Conservation (phyloP, 257 asterid genomes). For the Plantago major region DNA sequence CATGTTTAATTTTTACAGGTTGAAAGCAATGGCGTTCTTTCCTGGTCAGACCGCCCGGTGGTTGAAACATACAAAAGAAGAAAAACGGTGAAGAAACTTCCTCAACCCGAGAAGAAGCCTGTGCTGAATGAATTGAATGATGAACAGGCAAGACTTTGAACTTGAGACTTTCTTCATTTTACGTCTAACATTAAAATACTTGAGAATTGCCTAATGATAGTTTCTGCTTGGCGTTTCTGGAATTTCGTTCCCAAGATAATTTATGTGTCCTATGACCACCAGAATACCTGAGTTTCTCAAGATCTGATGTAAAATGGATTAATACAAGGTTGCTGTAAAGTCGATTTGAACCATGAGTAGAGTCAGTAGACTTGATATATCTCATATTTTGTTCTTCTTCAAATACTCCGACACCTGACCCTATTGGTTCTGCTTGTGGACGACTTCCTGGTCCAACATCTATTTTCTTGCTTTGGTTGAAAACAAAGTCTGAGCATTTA, state of each 20-base stretch:
- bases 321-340: neutral
- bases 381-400: neutral
- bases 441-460: neutral
- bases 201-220: neutral
- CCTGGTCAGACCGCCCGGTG: conserved; percentile 36
- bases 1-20: conserved; percentile 45
- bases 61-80: conserved; percentile 33
- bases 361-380: neutral
- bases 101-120: conserved; percentile 41
- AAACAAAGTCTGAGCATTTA: no score
- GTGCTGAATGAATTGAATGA: conserved; percentile 54
- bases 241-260: neutral
- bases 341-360: neutral
- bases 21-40: conserved; percentile 71
- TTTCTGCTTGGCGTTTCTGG: neutral
- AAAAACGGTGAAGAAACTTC: conserved; percentile 38
- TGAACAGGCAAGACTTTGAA: conserved; percentile 60
- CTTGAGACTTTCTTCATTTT: conserved; percentile 2
- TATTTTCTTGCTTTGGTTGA: no score
- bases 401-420: neutral
- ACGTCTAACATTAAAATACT: neutral
- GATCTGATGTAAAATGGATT: neutral
- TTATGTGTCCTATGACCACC: neutral
- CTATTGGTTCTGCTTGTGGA: neutral
- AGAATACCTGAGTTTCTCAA: neutral